A percentile compares a stretch with the other conserved stretches of the same genome.
Evolutionary conservation across 176 grass and related monocot species (phyloP).

Genomic region (Oryza australiensis): DNA sequence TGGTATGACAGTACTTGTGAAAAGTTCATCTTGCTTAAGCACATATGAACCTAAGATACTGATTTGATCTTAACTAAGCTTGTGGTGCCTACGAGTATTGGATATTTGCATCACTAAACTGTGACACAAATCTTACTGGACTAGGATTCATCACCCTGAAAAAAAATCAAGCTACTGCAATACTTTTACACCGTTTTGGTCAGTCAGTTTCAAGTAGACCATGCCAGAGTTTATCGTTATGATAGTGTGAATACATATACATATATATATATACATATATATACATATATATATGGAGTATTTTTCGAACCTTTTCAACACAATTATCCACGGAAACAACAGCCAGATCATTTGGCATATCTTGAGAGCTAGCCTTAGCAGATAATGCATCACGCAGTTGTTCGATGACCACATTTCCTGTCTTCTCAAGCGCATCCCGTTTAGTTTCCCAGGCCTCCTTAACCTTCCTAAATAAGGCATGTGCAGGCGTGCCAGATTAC

Average conservation of each 20-base stretch:
- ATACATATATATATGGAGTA: conserved; percentile 12
- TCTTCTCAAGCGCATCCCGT: conserved; percentile 66
- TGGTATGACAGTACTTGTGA: background rate
- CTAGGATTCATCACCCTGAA: background rate
- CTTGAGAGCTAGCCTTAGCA: conserved; percentile 58
- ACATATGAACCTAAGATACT: background rate
- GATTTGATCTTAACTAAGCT: background rate
- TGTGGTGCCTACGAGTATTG: background rate
- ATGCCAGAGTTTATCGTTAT: background rate
- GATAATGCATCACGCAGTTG: conserved; percentile 83
- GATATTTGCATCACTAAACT: background rate
- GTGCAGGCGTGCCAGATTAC: background rate
- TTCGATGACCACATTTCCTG: conserved; percentile 62
- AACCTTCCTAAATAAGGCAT: conserved; percentile 61
- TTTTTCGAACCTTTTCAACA: conserved; percentile 66
- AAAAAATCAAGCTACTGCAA: background rate
- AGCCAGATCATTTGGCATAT: conserved; percentile 66
- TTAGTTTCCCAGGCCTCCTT: conserved; percentile 95
- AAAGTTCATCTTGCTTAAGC: background rate
- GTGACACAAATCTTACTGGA: background rate
- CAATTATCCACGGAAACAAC: conserved; percentile 60
- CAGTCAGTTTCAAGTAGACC: background rate
- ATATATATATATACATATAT: conserved; percentile 14
- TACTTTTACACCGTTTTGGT: background rate
- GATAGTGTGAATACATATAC: conserved; percentile 10